Evolutionary conservation across 2,329 filamentous ascomycete species (phyloP), one percentile per base, ranked within the genome.

Genomic region (Neonectria coccinea): DNA sequence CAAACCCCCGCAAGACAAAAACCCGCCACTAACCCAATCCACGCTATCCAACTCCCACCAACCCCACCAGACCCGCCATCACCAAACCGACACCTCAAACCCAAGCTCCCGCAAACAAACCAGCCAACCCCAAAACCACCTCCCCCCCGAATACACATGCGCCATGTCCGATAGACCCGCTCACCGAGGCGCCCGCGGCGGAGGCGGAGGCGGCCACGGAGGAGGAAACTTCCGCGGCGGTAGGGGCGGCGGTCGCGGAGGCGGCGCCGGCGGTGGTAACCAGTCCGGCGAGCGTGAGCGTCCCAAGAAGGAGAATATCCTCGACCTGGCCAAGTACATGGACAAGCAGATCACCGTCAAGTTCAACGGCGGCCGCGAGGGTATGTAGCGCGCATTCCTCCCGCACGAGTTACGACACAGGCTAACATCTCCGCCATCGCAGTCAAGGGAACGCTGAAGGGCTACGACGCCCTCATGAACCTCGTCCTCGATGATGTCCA

Each of bases 301-400:
- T 74, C 93, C 94, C 66, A 97, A 97, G 89, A 98, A 98, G 85
- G 96, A 99, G 82, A 98, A 97, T 79, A 99, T 99, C 74, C 88
- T 99, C 58, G 95, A 99, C 77, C 81, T 99, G 75, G 89, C 86
- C 77, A 97, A 97, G 83, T 99, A 98, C 81, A 94, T 97, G 91
- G 94, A 99, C 80, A 97, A 97, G 87, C 87, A 91, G 77, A 93
- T 99, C 72, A 92, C 88, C 10, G 94, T 99, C 78, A 98, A 98
- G 82, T 98, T 99, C 80, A 97, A 93, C 76, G 96, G 96, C 45
- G 96, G 96, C 1, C 85, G 95, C 65, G 94, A 97, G 85, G 92
- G 94, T 96, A 77, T 66, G 85, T 39, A 44, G 8, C 36, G 14
- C n/a, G 51, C 25, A 14, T 29, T 18, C 18, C 3, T 18, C 52